phyloP scores from a whole-genome alignment of 208 protist genomes.

The Acanthamoeba healyi region DNA sequence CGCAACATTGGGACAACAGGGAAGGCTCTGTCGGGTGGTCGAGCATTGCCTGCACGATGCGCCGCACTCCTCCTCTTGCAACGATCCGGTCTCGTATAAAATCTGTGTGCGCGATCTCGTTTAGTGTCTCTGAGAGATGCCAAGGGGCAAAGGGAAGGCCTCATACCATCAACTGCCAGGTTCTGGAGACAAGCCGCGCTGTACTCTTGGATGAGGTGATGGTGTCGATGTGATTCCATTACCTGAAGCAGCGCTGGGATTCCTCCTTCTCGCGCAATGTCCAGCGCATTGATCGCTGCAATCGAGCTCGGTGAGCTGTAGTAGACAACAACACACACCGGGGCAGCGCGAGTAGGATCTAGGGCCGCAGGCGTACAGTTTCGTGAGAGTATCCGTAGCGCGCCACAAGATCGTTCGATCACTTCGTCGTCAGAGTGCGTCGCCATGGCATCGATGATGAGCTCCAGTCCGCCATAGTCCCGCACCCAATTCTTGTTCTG shows the following conservation, averaged over 20 bases:
- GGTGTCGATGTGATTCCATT: conserved; percentile 12
- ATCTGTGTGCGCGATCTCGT: not conserved
- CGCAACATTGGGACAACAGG: not conserved
- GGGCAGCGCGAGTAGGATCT: not conserved
- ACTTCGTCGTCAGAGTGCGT: conserved; percentile 19
- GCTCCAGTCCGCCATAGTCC: conserved; percentile 39
- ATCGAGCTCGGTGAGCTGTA: no score
- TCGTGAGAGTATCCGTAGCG: not conserved
- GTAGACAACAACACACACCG: not conserved
- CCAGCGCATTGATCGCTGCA: conserved; percentile 34
- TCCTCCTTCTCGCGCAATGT: conserved; percentile 7
- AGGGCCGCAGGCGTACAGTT: not conserved
- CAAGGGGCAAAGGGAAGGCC: not conserved
- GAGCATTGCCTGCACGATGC: conserved; percentile 39
- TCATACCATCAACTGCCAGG: conserved; percentile 14
- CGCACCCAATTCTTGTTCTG: conserved; percentile 52
- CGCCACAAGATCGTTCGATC: not conserved
- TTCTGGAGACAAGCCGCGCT: conserved; percentile 34
- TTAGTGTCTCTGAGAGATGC: no score
- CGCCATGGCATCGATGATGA: not conserved
- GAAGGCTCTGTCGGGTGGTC: not conserved
- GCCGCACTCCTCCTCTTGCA: conserved; percentile 5
- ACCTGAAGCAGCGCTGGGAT: conserved; percentile 25
- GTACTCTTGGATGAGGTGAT: conserved; percentile 57
- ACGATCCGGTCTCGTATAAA: conserved; percentile 32